Evolutionary conservation across 306 rosid species (phyloP).

Genomic region (Argentina anserina): DNA sequence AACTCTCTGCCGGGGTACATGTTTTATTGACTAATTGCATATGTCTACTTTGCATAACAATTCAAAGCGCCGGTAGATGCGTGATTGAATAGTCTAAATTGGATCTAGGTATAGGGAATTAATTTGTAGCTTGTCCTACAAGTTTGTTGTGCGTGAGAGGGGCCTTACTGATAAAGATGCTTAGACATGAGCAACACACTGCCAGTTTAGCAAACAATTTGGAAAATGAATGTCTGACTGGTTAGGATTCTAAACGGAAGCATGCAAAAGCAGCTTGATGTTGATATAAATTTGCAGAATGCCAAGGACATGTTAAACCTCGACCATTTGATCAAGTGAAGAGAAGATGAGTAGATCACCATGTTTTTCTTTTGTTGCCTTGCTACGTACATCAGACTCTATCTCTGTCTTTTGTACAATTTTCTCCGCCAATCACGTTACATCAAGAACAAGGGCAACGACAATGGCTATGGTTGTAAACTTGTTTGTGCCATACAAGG

Average conservation of each 20-base stretch:
- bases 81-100: background rate
- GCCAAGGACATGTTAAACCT: background rate
- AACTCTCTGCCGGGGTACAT: background rate
- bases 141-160: background rate
- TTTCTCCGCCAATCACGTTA: background rate
- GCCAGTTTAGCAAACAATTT: background rate
- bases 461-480: background rate
- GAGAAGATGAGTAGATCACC: background rate
- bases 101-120: background rate
- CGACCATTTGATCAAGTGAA: background rate
- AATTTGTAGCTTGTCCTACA: background rate
- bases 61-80: background rate
- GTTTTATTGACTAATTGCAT: background rate
- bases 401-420: background rate
- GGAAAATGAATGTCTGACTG: background rate
- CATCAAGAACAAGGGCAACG: background rate
- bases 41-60: background rate
- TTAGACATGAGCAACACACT: background rate
- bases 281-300: background rate
- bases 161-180: background rate
- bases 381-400: no score
- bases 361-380: background rate
- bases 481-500: no score
- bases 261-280: background rate
- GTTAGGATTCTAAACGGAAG: background rate